Percentiles rank a stretch among this genome's conserved stretches.
Evolutionary conservation across 495 filamentous ascomycete genomes (phyloP).

Genomic region (Tuber melanosporum): DNA sequence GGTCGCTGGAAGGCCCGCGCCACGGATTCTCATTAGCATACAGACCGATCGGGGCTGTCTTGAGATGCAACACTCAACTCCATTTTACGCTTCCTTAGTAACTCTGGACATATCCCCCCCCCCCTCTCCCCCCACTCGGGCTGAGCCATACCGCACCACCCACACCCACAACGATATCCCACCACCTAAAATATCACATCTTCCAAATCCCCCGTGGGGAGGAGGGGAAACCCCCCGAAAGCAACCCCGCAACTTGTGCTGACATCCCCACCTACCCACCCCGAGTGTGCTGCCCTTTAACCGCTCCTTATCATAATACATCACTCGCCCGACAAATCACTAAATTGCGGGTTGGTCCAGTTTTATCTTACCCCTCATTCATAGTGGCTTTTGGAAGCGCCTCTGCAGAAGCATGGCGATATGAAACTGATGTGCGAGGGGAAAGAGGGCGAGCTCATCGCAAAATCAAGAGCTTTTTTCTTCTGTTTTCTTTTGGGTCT

Average conservation of each 20-base stretch:
- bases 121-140: background rate
- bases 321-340: slow-evolving; percentile 1
- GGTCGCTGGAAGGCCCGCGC: background rate
- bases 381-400: background rate
- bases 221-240: background rate
- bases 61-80: background rate
- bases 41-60: background rate
- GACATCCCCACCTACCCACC: background rate
- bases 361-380: background rate
- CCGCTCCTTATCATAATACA: background rate
- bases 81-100: background rate
- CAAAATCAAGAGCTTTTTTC: background rate
- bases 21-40: background rate
- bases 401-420: background rate
- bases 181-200: background rate
- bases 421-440: background rate
- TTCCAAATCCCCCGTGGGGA: background rate
- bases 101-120: background rate
- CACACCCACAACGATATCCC: background rate
- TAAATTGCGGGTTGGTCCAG: background rate
- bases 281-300: background rate
- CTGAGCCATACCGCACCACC: background rate
- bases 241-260: background rate
- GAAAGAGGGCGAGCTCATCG: background rate
- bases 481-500: background rate